These are phyloP conservation scores for Diaporthe amygdali DNA, from an alignment of 2,329 filamentous ascomycete genomes.

Conservation along the genomic window DNA sequence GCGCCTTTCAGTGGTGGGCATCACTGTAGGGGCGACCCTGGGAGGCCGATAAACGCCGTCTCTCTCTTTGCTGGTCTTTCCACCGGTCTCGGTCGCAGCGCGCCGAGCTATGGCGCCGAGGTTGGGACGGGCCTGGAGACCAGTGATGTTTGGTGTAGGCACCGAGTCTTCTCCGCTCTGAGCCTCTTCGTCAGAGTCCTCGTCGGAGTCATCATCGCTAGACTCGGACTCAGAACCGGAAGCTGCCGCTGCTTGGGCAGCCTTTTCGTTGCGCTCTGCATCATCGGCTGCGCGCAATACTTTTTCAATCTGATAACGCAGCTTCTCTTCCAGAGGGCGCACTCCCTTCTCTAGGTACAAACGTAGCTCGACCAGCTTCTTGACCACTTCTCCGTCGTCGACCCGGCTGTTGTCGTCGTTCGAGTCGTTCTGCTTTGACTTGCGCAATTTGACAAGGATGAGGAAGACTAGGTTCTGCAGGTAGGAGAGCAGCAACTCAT, in stretches of 20 bases:
- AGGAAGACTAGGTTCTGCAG: slow-evolving; percentile 92
- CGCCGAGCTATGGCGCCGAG: slow-evolving; percentile 43
- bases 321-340: slow-evolving; percentile 83
- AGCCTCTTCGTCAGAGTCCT: slow-evolving; percentile 38
- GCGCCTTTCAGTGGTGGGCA: slow-evolving; percentile 72
- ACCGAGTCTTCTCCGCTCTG: slow-evolving; percentile 38
- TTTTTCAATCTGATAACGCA: slow-evolving; percentile 96
- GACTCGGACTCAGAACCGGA: slow-evolving; percentile 39
- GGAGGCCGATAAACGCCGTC: slow-evolving; percentile 88
- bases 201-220: slow-evolving; percentile 43
- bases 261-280: slow-evolving; percentile 55
- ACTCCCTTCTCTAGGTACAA: slow-evolving; percentile 93
- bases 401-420: slow-evolving; percentile 38
- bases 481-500: slow-evolving; percentile 95
- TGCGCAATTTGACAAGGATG: slow-evolving; percentile 79
- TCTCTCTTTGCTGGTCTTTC: slow-evolving; percentile 43
- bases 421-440: slow-evolving; percentile 40
- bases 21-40: slow-evolving; percentile 82
- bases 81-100: slow-evolving; percentile 34
- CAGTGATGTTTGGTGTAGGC: slow-evolving; percentile 28
- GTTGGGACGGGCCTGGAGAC: slow-evolving; percentile 41
- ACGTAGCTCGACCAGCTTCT: slow-evolving; percentile 89
- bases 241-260: slow-evolving; percentile 39
- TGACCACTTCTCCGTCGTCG: slow-evolving; percentile 71
- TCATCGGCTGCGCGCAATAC: slow-evolving; percentile 88